Base-by-base conservation (phyloP, 306 rosid genomes). In the Fragaria iinumae region DNA sequence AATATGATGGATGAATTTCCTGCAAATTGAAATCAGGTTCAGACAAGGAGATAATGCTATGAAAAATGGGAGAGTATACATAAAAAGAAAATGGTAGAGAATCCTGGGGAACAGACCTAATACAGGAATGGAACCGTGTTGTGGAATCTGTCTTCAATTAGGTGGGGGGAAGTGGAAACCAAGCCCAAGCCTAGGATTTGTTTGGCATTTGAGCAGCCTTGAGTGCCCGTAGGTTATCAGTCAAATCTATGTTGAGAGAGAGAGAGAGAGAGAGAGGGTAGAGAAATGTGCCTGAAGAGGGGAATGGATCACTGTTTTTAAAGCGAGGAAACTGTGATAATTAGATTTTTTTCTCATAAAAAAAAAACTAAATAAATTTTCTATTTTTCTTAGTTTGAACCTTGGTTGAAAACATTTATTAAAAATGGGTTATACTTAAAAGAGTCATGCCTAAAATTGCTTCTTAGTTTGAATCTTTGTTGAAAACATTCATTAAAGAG, bases 161-260 rank as follows among this genome's bases (percentile, higher is more conserved):
- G 60, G 53, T 8, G 25, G 62, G 25, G 73, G 34, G 11, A 32
- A 32, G 4, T 32, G 36, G 36, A 32, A n/a, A 14, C 10, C 12
- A 60, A 60, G 32, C 8, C n/a, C 18, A 74, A 59, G 70, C 27
- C 18, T 25, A 29, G 12, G 47, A 1, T 20, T 44, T 0, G 69
- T 44, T 57, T 74, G 32, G n/a, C 70, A 27, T 63, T 23, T 27
- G 21, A 60, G 78, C 78, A 20, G 78, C 32, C 48, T 66, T 12
- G 50, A 45, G 11, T 36, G 20, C 32, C 43, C 18, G 11, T 11
- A 18, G 60, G 59, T 50, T 11, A 5, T 27, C 47, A 45, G 56
- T 36, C 48, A 18, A 34, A 36, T 66, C 48, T 18, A 38, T 66
- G 6, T 66, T 8, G 48, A 65, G 11, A 29, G 41, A 27, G 20